Evolutionary conservation across 768 basidiomycete genomes (phyloP), one percentile per base, ranked within the genome.

Genomic region (Chalciporus pseudorubinellus): DNA sequence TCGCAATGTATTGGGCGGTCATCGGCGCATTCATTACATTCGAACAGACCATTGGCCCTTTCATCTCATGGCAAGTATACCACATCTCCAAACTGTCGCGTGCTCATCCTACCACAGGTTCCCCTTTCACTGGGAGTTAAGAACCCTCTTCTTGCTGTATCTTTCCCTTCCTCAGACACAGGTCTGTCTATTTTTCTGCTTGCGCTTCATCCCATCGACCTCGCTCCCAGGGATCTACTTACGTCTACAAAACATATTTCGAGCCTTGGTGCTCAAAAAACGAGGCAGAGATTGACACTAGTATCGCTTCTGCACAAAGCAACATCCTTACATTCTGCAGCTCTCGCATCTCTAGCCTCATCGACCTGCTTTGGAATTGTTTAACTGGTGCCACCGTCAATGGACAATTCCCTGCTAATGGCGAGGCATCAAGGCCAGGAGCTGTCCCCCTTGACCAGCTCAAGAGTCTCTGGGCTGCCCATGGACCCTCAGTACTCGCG

Each of bases 41-140:
- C 58, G 85, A 88, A 61, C 82, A 83, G 53, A 63, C 79, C 9
- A 74, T 78, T 24, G 85, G 86, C 51, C 81, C 82, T 74, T 60
- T 87, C 49, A 67, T 89, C 45, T 80, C 78, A 69, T 89, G 87
- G 87, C 80, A 64, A 48, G 79, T 66, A 26, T 29, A 21, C 42
- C 16, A 14, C 24, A 24, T 20, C 2, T 6, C 20, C 14, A 7
- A 5, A 10, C 2, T 19, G 2, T 1, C 41, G 40, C 55, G 48
- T 50, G 43, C 56, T 62, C 29, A 66, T 48, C 48, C 38, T 51
- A 18, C 36, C n/a, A 6, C 47, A 87, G 87, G 87, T 60, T 89
- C 38, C 87, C 87, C 7, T 86, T 89, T 63, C 89, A 88, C 62
- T 87, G 82, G 81, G 87, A 89, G 60, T 40, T 80, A 46, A 82